Evolutionary conservation across 2,329 filamentous ascomycete genomes (phyloP), one percentile per base, ranked within the genome.

Genomic region (Ceratocystis ficicola): DNA sequence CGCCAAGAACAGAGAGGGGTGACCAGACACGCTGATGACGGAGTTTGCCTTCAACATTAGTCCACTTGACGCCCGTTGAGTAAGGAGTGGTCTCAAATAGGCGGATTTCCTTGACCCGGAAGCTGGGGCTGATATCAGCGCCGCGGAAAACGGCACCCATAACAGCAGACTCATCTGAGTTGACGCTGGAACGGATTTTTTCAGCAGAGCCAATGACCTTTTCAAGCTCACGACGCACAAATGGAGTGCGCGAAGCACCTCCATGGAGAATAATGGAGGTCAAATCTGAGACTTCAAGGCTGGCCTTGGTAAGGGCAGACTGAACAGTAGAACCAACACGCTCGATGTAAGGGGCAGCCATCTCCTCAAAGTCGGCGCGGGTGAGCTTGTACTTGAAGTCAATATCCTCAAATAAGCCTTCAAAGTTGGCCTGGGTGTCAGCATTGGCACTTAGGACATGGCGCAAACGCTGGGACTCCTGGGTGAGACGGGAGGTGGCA

Each of bases 71-170:
- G 66, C 86, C 85, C 32, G 88, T 82, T 1, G 86, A 79, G 73
- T 94, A 96, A 55, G 81, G 81, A 52, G 89, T 83, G 25, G 83
- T 84, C 71, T 99, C 94, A n/a, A 80, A 82, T 63, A 89, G 84
- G 67, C 89, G 83, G 70, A 99, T 99, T 73, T 97, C 94, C 81
- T 97, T 99, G 73, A 99, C 94, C 68, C 91, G 87, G 85, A 99
- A 99, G 74, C 89, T 93, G 50, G 93, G 91, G 76, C 90, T 96
- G 67, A 99, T 81, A 71, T 90, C 86, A 64, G 94, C 94, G 63
- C 90, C 94, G 73, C 92, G 90, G 81, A 99, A 97, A 32, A 88
- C 92, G 65, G 94, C 93, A 71, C 94, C 94, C 75, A 97, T 95
- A 8, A 95, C 94, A 63, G 94, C 94, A 28, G 94, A 88, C 77